These are phyloP conservation scores for Heracleum sosnowskyi DNA, from an alignment of 129 eudicot species.

Conservation along the genomic window DNA sequence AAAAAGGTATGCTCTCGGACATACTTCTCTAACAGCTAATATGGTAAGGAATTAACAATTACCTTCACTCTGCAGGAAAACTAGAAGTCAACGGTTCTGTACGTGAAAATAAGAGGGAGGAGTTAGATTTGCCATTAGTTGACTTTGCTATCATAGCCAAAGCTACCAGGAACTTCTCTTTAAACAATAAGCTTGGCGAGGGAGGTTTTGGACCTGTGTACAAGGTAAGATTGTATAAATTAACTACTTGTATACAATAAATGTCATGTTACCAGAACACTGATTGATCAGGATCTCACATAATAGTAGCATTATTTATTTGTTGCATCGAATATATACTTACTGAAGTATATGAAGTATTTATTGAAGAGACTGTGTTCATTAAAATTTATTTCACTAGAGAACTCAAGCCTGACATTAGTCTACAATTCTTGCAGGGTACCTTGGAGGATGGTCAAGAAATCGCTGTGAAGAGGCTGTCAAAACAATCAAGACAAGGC, in stretches of 20 bases:
- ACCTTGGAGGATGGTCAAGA: slow-evolving; percentile 8
- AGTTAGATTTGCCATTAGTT: slow-evolving; percentile 2
- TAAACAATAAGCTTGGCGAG: slow-evolving; percentile 5
- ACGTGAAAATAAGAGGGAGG: slow-evolving; percentile 2
- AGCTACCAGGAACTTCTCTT: slow-evolving; percentile 4
- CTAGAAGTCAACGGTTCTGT: neutral
- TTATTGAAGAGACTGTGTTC: neutral
- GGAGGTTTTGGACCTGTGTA: slow-evolving; percentile 10
- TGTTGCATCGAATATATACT: too few relatives aligned
- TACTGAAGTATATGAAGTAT: too few relatives aligned
- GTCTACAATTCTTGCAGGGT: neutral
- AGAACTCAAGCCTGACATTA: neutral
- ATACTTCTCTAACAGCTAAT: neutral
- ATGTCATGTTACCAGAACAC: neutral
- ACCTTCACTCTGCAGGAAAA: neutral
- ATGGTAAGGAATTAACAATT: neutral
- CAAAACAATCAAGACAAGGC: slow-evolving; percentile 22
- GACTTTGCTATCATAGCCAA: neutral
- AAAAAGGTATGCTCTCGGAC: neutral
- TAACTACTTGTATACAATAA: neutral
- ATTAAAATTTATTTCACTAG: neutral
- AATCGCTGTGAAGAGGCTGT: slow-evolving; percentile 29
- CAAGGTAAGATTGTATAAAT: neutral
- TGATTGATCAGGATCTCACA: neutral
- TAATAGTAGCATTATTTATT: too few relatives aligned